Evolutionary conservation across 768 basidiomycete genomes (phyloP).

Genomic region (Naganishia kalamii): DNA sequence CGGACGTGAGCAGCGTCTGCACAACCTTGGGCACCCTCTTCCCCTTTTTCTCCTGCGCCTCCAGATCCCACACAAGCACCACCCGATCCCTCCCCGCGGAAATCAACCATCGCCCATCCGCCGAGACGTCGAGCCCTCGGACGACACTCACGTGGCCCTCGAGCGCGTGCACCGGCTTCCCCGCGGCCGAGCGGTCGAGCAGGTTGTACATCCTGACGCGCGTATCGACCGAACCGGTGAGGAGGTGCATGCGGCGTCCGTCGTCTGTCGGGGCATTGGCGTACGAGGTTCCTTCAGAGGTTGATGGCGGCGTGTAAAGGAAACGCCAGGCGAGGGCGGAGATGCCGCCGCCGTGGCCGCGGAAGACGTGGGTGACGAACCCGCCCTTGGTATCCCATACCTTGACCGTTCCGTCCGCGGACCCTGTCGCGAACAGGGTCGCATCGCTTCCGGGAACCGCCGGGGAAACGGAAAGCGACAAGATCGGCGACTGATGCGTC

Average conservation of each 20-base stretch:
- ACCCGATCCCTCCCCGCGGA: conserved; percentile 91
- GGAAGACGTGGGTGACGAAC: conserved; percentile 87
- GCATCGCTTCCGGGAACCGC: conserved; percentile 47
- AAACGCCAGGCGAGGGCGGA: conserved; percentile 82
- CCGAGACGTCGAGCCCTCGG: conserved; percentile 67
- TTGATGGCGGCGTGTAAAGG: conserved; percentile 47
- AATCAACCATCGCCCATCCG: conserved; percentile 80
- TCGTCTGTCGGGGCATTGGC: conserved; percentile 9
- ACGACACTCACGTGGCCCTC: conserved; percentile 96
- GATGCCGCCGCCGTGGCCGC: conserved; percentile 95
- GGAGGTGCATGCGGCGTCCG: conserved; percentile 60
- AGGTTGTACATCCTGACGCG: conserved; percentile 89
- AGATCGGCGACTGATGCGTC: conserved; percentile 80
- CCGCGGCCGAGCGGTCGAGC: conserved; percentile 52
- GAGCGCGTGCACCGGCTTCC: conserved; percentile 65
- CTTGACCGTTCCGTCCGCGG: conserved; percentile 93
- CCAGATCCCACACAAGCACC: conserved; percentile 84
- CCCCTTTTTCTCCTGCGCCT: conserved; percentile 38
- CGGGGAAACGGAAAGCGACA: conserved; percentile 69
- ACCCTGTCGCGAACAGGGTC: conserved; percentile 90
- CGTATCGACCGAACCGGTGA: conserved; percentile 88
- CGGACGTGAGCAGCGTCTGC: conserved; percentile 70
- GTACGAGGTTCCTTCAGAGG: conserved; percentile 43
- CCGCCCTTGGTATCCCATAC: conserved; percentile 87
- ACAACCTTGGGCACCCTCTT: conserved; percentile 54